Percentiles rank a stretch among this genome's conserved stretches.
phyloP scores from a whole-genome alignment of 2,329 filamentous ascomycete species.

The Botryosphaeria agaves region DNA sequence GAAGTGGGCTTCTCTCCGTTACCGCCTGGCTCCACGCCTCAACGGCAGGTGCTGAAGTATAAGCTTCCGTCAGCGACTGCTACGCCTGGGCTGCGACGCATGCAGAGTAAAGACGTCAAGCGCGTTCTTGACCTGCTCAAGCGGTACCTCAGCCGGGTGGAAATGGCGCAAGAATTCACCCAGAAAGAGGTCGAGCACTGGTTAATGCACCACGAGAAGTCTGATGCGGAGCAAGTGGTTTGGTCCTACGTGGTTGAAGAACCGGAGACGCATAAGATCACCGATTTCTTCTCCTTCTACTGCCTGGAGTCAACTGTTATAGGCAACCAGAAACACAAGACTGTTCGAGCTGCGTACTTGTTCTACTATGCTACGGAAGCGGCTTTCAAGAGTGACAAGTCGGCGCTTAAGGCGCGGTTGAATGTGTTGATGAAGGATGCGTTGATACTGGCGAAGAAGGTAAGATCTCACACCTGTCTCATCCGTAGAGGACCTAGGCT shows the following conservation, averaged over 20 bases:
- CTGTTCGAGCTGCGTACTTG: slow-evolving; percentile 79
- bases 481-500: not conserved
- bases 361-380: slow-evolving; percentile 90
- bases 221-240: slow-evolving; percentile 60
- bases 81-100: slow-evolving; percentile 59
- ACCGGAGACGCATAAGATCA: slow-evolving; percentile 56
- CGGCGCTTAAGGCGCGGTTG: slow-evolving; percentile 60
- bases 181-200: slow-evolving; percentile 75
- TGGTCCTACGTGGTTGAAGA: slow-evolving; percentile 85
- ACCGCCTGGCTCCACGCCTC: slow-evolving; percentile 65
- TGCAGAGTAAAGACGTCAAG: slow-evolving; percentile 64
- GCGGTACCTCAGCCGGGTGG: slow-evolving; percentile 62
- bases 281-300: slow-evolving; percentile 96
- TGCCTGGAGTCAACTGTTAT: slow-evolving; percentile 86
- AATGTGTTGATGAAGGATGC: slow-evolving; percentile 71
- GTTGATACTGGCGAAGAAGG: slow-evolving; percentile 70
- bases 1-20: slow-evolving; percentile 88
- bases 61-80: slow-evolving; percentile 57
- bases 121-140: slow-evolving; percentile 57
- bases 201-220: slow-evolving; percentile 53
- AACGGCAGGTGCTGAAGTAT: slow-evolving; percentile 75
- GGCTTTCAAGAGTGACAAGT: slow-evolving; percentile 42
- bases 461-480: slow-evolving; percentile 13
- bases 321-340: slow-evolving; percentile 56
- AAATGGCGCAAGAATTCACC: slow-evolving; percentile 68